Conservation (phyloP, 2,329 filamentous ascomycete genomes). For the Neurospora sp. region DNA sequence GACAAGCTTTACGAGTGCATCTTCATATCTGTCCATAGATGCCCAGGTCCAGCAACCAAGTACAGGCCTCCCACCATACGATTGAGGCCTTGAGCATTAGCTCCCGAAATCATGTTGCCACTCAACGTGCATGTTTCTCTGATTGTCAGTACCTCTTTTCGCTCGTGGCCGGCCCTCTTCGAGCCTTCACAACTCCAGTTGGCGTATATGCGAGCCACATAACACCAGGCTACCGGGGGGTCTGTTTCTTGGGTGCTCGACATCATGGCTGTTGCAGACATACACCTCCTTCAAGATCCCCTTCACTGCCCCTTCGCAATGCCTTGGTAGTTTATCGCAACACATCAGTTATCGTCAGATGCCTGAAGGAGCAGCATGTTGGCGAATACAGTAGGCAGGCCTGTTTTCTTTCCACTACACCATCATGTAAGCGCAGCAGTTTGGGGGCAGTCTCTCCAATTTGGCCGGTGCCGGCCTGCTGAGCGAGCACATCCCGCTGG, state of each 20-base stretch:
- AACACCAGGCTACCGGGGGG: background rate
- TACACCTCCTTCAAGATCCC: background rate
- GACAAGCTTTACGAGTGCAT: conserved; percentile 19
- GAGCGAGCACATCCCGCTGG: background rate
- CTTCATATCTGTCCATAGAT: conserved; percentile 1
- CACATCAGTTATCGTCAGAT: background rate
- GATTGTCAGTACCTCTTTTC: background rate
- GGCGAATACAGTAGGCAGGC: background rate
- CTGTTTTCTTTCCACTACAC: background rate
- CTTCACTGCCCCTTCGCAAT: background rate
- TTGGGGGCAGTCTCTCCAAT: background rate
- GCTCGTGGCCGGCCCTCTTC: background rate
- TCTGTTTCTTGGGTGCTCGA: background rate
- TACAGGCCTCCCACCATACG: background rate
- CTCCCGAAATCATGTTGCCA: background rate
- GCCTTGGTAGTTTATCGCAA: background rate
- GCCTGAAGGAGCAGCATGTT: background rate
- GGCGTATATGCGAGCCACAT: background rate
- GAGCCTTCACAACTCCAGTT: background rate
- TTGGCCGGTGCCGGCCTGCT: background rate
- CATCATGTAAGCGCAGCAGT: background rate
- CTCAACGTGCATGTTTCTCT: background rate
- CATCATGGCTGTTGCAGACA: background rate
- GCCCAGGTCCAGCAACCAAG: background rate
- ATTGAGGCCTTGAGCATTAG: background rate